These are phyloP conservation scores for Aspergillus tubingensis DNA, from an alignment of 2,329 filamentous ascomycete genomes.

Conservation along the genomic window DNA sequence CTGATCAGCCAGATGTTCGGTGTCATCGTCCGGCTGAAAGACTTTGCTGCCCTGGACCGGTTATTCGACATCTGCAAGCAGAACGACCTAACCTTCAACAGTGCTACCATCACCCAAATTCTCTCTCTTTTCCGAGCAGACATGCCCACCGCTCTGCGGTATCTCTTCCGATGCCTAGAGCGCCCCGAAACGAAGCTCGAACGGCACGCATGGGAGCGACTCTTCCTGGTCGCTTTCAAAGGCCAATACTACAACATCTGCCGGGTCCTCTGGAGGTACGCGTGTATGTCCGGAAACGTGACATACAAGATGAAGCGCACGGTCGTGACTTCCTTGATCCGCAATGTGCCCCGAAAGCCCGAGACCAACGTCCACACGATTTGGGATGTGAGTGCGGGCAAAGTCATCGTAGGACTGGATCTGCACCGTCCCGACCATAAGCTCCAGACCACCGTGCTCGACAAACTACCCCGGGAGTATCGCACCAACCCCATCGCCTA, in stretches of 20 bases:
- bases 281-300: conserved; percentile 42
- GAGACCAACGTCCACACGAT: conserved; percentile 22
- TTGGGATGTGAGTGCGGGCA: conserved; percentile 28
- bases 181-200: conserved; percentile 22
- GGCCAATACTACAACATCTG: conserved; percentile 44
- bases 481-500: conserved; percentile 29
- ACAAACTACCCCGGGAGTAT: conserved; percentile 29
- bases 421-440: conserved; percentile 17
- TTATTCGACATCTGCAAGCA: conserved; percentile 36
- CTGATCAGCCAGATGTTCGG: conserved; percentile 43
- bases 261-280: conserved; percentile 52
- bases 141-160: conserved; percentile 27
- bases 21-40: conserved; percentile 27
- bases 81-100: conserved; percentile 29
- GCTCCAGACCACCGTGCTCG: conserved; percentile 15
- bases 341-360: conserved; percentile 23
- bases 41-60: conserved; percentile 30
- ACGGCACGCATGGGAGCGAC: conserved; percentile 33
- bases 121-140: conserved; percentile 29
- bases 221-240: conserved; percentile 48
- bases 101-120: conserved; percentile 31
- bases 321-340: conserved; percentile 34
- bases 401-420: conserved; percentile 37
- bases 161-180: conserved; percentile 26
- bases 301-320: conserved; percentile 36